Base-by-base conservation (phyloP, 164 flowering plant genomes). In the Sextonia rubra region DNA sequence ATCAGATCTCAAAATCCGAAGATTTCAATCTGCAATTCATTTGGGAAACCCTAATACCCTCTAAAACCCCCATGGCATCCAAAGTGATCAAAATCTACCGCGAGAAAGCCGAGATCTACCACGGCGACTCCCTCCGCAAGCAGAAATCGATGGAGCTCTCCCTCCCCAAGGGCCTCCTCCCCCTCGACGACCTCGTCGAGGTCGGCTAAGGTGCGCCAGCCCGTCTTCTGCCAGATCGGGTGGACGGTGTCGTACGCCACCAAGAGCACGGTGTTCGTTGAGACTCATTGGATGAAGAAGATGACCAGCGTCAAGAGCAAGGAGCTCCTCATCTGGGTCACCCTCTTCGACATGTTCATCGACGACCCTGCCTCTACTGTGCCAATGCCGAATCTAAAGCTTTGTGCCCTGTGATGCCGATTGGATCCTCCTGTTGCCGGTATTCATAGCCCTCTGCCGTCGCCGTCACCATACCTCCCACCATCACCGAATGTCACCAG, bases 271-370 rank as follows among this genome's bases (percentile, higher is more conserved):
- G 95, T 91, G 3, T 82, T 76, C 29, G 83, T 80, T 9, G 91
- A 88, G 83, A 72, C 70, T 2, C 55, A 66, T 52, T 83, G 71
- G 88, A 85, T 93, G 79, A 89, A 74, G 88, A 89, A 89, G 76
- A 88, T 91, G 25, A 88, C 87, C 1, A 94, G 98, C 14, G 91
- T 90, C 6, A 93, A 91, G 87, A 74, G 79, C 61, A 91, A 84
- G 83, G 97, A 91, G 88, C 80, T 93, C 55, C n/a, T 89, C 66
- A 0, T 91, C 20, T 91, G 97, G 98, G 22, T 93, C 55, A 71
- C 77, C 0, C 66, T 90, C 27, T 52, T 62, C 30, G 95, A 89
- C 0, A 88, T 90, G 30, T 83, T 44, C 48, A 68, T 87, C 15
- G 84, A 86, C 8, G 83, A 83, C 5, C 86, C 91, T 0, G 75